A percentile compares a stretch with the other conserved stretches of the same genome.
These are phyloP conservation scores for Dorcoceras hygrometricum DNA, from an alignment of 257 asterid species.

Conservation along the genomic window DNA sequence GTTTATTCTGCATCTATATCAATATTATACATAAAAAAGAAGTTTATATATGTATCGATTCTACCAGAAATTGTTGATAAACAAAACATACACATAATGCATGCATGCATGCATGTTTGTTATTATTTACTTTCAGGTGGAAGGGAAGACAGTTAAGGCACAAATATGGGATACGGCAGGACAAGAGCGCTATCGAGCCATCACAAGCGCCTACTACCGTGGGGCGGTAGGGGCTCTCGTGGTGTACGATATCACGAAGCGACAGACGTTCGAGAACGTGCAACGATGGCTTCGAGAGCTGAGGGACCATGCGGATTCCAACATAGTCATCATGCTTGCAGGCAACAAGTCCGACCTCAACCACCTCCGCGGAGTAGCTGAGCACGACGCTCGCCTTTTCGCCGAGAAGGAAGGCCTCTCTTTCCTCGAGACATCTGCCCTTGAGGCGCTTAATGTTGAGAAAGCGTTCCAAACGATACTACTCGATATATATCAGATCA, in stretches of 20 bases:
- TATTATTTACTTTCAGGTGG: constrained; percentile 28
- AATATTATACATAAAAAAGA: no score
- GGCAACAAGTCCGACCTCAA: neutral
- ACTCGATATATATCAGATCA: constrained; percentile 41
- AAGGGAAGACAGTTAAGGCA: constrained; percentile 44
- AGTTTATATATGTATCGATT: no score
- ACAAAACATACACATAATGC: no score
- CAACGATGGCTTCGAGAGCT: constrained; percentile 35
- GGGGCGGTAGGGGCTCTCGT: constrained; percentile 48
- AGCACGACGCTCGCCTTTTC: constrained; percentile 35
- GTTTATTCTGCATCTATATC: no score
- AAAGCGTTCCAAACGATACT: constrained; percentile 40
- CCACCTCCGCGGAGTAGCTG: constrained; percentile 38
- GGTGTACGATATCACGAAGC: constrained; percentile 43
- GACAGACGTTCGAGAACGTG: constrained; percentile 45
- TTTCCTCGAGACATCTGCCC: constrained; percentile 32
- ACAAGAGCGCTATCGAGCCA: constrained; percentile 47
- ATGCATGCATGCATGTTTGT: neutral
- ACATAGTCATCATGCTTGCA: neutral
- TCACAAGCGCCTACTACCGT: constrained; percentile 48
- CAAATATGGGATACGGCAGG: constrained; percentile 58
- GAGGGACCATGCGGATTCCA: neutral
- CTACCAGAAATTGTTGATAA: no score
- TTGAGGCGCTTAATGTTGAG: constrained; percentile 42
- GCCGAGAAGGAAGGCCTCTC: constrained; percentile 33